Percentiles rank a stretch among this genome's conserved stretches.
Evolutionary conservation across 495 filamentous ascomycete genomes (phyloP).

Genomic region (Penicillium maclennaniae): DNA sequence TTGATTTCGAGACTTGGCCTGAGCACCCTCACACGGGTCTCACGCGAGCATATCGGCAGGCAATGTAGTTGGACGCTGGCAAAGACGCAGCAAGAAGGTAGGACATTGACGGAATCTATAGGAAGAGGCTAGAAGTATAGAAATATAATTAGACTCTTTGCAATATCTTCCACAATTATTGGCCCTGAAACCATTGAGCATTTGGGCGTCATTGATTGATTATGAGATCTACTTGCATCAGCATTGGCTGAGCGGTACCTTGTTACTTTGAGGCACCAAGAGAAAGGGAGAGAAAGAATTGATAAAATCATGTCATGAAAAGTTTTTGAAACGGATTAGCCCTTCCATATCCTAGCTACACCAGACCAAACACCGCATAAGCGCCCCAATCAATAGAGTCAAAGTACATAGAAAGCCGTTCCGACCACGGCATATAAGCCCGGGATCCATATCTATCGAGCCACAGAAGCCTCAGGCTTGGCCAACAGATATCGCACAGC

Average conservation of each 20-base stretch:
- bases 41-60: too few relatives aligned
- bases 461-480: constrained; percentile 38
- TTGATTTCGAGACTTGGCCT: too few relatives aligned
- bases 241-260: not conserved
- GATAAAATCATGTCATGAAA: constrained; percentile 5
- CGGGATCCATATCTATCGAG: constrained; percentile 15
- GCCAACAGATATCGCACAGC: constrained; percentile 49
- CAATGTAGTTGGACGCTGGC: too few relatives aligned
- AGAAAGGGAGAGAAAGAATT: not conserved
- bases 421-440: constrained; percentile 2
- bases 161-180: too few relatives aligned
- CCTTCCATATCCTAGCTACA: constrained; percentile 21
- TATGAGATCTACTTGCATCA: not conserved
- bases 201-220: not conserved
- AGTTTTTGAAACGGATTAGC: constrained; percentile 19
- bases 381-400: constrained; percentile 27
- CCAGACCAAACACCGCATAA: constrained; percentile 37
- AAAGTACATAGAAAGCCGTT: constrained; percentile 12
- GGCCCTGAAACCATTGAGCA: not conserved
- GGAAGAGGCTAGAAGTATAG: too few relatives aligned
- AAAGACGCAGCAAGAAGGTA: too few relatives aligned
- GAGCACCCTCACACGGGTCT: too few relatives aligned
- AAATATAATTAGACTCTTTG: too few relatives aligned
- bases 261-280: not conserved
- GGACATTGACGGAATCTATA: too few relatives aligned